phyloP scores from a whole-genome alignment of 2,329 filamentous ascomycete genomes.

The Fusarium chlamydosporum region DNA sequence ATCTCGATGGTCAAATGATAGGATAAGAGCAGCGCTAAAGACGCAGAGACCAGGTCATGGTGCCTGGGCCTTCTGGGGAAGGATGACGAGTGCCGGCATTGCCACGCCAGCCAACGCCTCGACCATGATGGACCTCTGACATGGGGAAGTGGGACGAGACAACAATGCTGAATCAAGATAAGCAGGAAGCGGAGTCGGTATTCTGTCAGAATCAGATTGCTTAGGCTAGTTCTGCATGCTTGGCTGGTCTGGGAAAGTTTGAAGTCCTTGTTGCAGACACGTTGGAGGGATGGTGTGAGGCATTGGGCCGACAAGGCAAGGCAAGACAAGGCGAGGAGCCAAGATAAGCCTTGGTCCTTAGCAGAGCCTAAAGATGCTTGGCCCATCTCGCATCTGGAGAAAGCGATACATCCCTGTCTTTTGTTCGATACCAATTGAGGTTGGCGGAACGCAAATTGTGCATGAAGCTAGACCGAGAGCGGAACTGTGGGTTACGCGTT shows the following conservation, averaged over 20 bases:
- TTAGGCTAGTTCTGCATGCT: constrained; percentile 6
- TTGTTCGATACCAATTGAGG: constrained; percentile 39
- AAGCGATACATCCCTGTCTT: constrained; percentile 17
- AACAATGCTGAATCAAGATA: constrained; percentile 26
- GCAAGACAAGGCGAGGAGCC: constrained; percentile 6
- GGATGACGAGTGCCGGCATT: constrained; percentile 37
- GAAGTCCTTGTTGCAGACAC: neutral
- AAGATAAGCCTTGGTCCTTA: constrained; percentile 25
- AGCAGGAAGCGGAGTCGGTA: constrained; percentile 17
- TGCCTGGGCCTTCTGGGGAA: constrained; percentile 35
- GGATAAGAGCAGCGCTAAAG: constrained; percentile 26
- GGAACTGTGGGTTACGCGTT: constrained; percentile 22
- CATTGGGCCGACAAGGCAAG: constrained; percentile 18
- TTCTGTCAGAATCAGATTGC: constrained; percentile 18
- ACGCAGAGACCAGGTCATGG: constrained; percentile 32
- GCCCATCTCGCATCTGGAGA: constrained; percentile 19
- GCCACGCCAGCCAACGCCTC: constrained; percentile 30
- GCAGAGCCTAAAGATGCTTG: constrained; percentile 2
- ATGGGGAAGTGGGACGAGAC: constrained; percentile 35
- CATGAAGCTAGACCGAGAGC: constrained; percentile 34
- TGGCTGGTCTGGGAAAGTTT: constrained; percentile 1
- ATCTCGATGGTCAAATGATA: constrained; percentile 44
- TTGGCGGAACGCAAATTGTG: constrained; percentile 40
- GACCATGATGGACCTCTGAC: constrained; percentile 28
- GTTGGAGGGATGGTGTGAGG: constrained; percentile 24